A percentile compares a stretch with the other conserved stretches of the same genome.
These are phyloP conservation scores for Saccharomyces hybrid DNA, from an alignment of 1,139 yeast species.

Conservation along the genomic window DNA sequence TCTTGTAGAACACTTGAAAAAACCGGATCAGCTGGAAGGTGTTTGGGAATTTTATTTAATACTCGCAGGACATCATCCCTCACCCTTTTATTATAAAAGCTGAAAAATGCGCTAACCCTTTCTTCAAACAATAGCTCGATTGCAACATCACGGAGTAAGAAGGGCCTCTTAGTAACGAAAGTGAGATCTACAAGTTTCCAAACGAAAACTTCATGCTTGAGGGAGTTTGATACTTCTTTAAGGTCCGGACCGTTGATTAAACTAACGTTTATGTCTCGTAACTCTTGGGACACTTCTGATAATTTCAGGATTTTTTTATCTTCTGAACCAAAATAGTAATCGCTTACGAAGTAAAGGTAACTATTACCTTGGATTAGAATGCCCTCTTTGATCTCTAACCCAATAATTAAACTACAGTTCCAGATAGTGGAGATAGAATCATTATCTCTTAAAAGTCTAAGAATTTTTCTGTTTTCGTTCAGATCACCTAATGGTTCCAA, in stretches of 20 bases:
- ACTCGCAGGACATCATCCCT: constrained; percentile 50
- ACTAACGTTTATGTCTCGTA: constrained; percentile 55
- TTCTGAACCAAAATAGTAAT: constrained; percentile 48
- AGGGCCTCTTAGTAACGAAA: constrained; percentile 63
- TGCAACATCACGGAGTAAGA: constrained; percentile 68
- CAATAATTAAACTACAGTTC: constrained; percentile 68
- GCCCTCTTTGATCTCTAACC: constrained; percentile 66
- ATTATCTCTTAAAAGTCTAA: constrained; percentile 59
- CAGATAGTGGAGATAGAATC: constrained; percentile 64
- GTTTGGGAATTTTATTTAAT: constrained; percentile 28
- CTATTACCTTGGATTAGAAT: constrained; percentile 58
- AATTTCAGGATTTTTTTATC: constrained; percentile 55
- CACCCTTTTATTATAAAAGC: constrained; percentile 34
- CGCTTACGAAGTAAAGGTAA: constrained; percentile 59
- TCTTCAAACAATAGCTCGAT: constrained; percentile 66
- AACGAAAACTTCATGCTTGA: constrained; percentile 40
- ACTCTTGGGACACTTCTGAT: constrained; percentile 51
- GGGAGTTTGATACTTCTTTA: constrained; percentile 6
- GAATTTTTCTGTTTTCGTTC: constrained; percentile 65
- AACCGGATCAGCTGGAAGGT: constrained; percentile 6
- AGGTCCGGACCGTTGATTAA: constrained; percentile 17
- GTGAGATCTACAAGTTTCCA: constrained; percentile 54
- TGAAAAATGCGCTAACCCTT: constrained; percentile 52
- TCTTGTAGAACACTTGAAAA: constrained; percentile 9
- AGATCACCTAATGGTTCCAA: constrained; percentile 39